Percentiles rank a stretch among this genome's conserved stretches.
phyloP scores from a whole-genome alignment of 2,329 filamentous ascomycete genomes.

The Periconia digitata region DNA sequence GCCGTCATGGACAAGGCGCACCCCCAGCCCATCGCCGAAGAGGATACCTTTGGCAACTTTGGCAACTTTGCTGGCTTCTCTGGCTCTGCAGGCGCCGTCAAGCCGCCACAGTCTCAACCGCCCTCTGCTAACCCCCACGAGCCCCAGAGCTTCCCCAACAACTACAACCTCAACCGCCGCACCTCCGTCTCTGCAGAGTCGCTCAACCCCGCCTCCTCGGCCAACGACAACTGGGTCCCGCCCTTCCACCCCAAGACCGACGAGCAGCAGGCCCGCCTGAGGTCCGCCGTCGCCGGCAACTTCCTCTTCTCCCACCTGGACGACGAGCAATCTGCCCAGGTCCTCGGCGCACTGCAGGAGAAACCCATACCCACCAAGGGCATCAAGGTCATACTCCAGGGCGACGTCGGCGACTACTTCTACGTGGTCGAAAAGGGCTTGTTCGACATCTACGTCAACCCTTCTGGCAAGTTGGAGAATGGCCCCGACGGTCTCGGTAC shows the following conservation, averaged over 20 bases:
- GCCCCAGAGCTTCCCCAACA: constrained; percentile 75
- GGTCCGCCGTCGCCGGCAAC: constrained; percentile 80
- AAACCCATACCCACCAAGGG: constrained; percentile 93
- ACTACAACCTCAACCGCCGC: constrained; percentile 91
- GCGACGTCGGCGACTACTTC: constrained; percentile 95
- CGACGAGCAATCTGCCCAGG: constrained; percentile 85
- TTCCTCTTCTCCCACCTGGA: constrained; percentile 94
- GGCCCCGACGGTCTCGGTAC: constrained; percentile 80
- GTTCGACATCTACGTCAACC: constrained; percentile 90
- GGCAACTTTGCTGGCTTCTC: constrained; percentile 41
- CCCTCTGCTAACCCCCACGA: constrained; percentile 54
- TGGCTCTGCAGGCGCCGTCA: constrained; percentile 24
- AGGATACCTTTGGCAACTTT: constrained; percentile 44
- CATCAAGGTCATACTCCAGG: constrained; percentile 89
- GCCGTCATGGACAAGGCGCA: constrained; percentile 45
- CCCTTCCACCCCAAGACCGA: constrained; percentile 80
- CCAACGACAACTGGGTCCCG: constrained; percentile 86
- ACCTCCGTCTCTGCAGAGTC: constrained; percentile 98
- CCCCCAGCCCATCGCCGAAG: constrained; percentile 41
- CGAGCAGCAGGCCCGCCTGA: constrained; percentile 79
- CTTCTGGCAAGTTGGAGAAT: constrained; percentile 72
- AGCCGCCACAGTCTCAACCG: constrained; percentile 42
- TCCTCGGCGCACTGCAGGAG: constrained; percentile 87
- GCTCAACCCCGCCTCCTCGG: constrained; percentile 81
- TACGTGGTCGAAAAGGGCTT: constrained; percentile 91